Conservation (phyloP, 176 grass and related monocot genomes). For the Lolium rigidum region DNA sequence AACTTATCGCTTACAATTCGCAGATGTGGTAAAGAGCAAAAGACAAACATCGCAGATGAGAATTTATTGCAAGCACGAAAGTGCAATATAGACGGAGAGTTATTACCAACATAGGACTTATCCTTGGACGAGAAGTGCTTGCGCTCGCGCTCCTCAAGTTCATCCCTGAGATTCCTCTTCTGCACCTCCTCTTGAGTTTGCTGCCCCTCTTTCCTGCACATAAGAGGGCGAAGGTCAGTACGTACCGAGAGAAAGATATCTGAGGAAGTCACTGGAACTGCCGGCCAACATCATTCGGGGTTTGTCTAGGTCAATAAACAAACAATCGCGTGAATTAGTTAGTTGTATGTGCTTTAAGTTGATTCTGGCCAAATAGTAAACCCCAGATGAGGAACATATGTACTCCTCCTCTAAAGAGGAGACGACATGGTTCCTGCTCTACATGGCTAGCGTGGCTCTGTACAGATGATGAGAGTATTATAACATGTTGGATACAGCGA, state of each 20-base stretch:
- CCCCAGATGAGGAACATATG: background rate
- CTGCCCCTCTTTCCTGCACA: conserved; percentile 89
- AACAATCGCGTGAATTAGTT: background rate
- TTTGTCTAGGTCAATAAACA: background rate
- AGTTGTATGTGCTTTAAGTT: background rate
- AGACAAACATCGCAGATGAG: background rate
- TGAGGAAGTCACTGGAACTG: background rate
- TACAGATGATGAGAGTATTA: too few relatives aligned
- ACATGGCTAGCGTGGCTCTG: too few relatives aligned
- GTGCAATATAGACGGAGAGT: background rate
- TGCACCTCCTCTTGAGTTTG: conserved; percentile 93
- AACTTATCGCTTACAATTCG: conserved; percentile 14
- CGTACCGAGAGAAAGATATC: background rate
- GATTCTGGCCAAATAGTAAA: background rate
- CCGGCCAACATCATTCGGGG: background rate
- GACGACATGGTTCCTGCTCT: too few relatives aligned
- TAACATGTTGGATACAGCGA: too few relatives aligned
- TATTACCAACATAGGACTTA: conserved; percentile 82
- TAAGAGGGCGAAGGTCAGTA: background rate
- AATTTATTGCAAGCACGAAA: background rate
- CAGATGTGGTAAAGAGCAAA: background rate
- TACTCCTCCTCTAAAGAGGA: too few relatives aligned
- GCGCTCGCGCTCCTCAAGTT: conserved; percentile 90
- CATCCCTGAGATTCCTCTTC: conserved; percentile 90
- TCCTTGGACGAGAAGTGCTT: conserved; percentile 94